Base-by-base conservation (phyloP, 2,329 filamentous ascomycete species). In the Plenodomus lindquistii region DNA sequence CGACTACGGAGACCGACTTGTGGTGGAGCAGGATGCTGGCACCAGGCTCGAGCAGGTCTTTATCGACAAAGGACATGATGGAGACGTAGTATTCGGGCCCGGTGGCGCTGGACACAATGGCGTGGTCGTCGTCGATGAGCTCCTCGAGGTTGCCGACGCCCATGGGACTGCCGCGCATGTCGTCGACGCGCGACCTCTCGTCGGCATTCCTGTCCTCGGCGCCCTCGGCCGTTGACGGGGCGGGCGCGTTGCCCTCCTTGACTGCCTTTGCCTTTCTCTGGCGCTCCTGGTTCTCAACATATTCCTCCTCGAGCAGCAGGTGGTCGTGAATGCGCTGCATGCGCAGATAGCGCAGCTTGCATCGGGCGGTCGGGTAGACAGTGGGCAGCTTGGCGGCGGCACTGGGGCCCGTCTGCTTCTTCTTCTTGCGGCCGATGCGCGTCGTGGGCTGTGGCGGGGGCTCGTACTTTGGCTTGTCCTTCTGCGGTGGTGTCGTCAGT, bases 391-490 rank as follows among this genome's bases (percentile, higher is more conserved):
- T 99, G 49, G 93, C 91, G 16, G 94, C 90, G 42, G 94, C 92
- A 75, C 93, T 97, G 55, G 91, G 91, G 44, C 94, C 94, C 51
- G 88, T 91, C 41, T 85, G 84, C 86, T 90, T 97, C 83, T 92
- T 93, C 89, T 99, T 99, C 88, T 95, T 97, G 70, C 93, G 90
- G 53, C 94, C 94, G 73, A 99, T 88, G 73, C 94, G 90, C 60
- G 94, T 97, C 55, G 94, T 99, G 56, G 94, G 94, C 69, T 93
- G 88, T 75, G 94, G 94, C 63, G 94, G 94, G 59, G 94, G 94
- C 77, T 99, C 94, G 81, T 99, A 99, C 88, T 96, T 97, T 72
- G 94, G 94, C 87, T 99, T 99, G 57, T 99, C 93, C 84, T 99
- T 97, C 93, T 96, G 54, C 31, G 57, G 27, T 8, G 37, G 21